Base-by-base conservation (phyloP, 2,329 filamentous ascomycete species). In the Monilinia polystroma region DNA sequence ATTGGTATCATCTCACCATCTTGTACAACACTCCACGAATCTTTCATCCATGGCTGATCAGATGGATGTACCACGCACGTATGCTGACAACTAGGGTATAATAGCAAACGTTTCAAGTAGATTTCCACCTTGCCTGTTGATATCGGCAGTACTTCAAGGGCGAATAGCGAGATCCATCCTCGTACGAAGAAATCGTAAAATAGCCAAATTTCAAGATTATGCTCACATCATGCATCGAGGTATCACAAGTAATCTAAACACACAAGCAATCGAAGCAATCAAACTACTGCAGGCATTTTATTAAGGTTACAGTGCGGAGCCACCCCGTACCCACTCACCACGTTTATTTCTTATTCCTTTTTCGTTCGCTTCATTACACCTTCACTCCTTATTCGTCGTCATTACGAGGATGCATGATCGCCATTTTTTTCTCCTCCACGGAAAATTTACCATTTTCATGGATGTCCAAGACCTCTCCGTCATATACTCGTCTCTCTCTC, bases 261-360 rank as follows among this genome's bases (percentile, higher is more conserved):
- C 41, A 11, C 57, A 49, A 60, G 43, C 45, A 26, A 38, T 35
- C 45, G 7, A 51, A 18, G 57, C 57, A 51, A 35, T 60, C 57
- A 49, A 38, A 38, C 45, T 38, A 51, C 45, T 47, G 62, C 62
- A 64, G 53, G 26, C 51, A 56, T 14, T 23, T 23, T 64, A 45
- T 18, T 43, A 57, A 35, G 43, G 62, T 64, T 64, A 35, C 62
- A 64, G 41, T 64, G 62, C 52, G 57, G 38, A 38, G 18, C 23
- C 43, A 49, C 29, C 45, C 45, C 29, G 20, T 60, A 49, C 35
- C 45, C 45, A 60, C 45, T 20, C 58, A 51, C 29, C 58, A 60
- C 45, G 58, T 56, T 64, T 64, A 35, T 64, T 64, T 26, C 62
- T 64, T 20, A 47, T 32, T 63, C 51, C 62, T 20, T 56, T 47